Evolutionary conservation across 352 stramenopile genomes (phyloP).

Genomic region (Plasmopara halstedii): DNA sequence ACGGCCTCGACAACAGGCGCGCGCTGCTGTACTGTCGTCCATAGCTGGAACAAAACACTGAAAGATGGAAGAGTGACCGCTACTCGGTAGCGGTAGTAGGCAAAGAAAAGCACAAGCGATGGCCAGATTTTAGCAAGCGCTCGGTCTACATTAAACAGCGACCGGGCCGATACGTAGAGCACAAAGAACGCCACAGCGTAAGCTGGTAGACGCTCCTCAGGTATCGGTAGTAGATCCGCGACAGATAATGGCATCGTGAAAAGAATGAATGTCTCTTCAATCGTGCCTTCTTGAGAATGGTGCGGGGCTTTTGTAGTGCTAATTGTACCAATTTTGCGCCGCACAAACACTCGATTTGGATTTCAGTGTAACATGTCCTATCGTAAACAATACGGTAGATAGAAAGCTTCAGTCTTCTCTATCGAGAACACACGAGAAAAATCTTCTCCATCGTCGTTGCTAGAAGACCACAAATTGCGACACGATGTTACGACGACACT

Average conservation of each 20-base stretch:
- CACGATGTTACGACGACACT: no score
- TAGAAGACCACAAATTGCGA: no score
- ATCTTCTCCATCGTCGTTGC: no score
- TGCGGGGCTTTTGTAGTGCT: no score
- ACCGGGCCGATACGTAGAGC: slow-evolving; percentile 56
- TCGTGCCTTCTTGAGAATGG: no score
- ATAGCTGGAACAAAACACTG: slow-evolving; percentile 32
- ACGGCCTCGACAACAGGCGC: slow-evolving; percentile 30
- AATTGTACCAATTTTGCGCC: no score
- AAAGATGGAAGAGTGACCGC: slow-evolving; percentile 7
- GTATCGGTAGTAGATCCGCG: slow-evolving; percentile 16
- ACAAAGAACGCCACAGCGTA: slow-evolving; percentile 30
- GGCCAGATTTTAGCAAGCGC: slow-evolving; percentile 49
- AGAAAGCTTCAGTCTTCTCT: no score
- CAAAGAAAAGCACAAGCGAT: slow-evolving; percentile 36
- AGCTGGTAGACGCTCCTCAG: slow-evolving; percentile 22
- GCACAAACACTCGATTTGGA: no score
- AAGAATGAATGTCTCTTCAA: background rate
- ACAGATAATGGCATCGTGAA: slow-evolving; percentile 3
- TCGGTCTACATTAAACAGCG: slow-evolving; percentile 64
- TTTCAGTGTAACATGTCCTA: no score
- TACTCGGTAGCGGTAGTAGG: slow-evolving; percentile 43
- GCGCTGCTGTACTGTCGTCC: slow-evolving; percentile 13
- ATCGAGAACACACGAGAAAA: no score
- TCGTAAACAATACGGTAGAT: no score